phyloP scores from a whole-genome alignment of 495 filamentous ascomycete species.

The Podospora sp. region DNA sequence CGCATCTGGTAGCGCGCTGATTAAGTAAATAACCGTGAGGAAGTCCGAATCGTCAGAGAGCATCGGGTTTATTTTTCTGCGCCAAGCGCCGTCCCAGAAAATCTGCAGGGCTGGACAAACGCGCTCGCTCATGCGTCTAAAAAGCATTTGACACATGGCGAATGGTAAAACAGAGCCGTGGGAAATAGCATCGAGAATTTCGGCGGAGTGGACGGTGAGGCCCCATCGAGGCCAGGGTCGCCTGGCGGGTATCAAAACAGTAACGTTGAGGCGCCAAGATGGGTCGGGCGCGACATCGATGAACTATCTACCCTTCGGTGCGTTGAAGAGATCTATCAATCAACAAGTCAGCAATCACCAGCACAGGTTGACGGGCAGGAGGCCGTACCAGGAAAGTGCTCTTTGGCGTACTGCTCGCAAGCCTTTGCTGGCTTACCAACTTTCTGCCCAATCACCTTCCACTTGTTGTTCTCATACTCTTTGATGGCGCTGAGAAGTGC shows the following conservation, averaged over 20 bases:
- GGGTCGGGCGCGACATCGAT: no score
- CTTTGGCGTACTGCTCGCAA: slow-evolving; percentile 97
- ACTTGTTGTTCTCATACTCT: slow-evolving; percentile 97
- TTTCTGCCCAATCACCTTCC: slow-evolving; percentile 95
- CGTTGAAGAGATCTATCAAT: slow-evolving; percentile 26
- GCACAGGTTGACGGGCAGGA: neutral
- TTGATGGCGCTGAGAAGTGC: slow-evolving; percentile 93
- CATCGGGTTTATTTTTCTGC: slow-evolving; percentile 25
- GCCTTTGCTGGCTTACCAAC: slow-evolving; percentile 99
- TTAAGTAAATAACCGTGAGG: slow-evolving; percentile 21
- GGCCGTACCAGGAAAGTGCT: slow-evolving; percentile 69
- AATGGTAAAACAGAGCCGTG: neutral
- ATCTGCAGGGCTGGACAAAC: slow-evolving; percentile 12
- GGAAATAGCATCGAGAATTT: neutral
- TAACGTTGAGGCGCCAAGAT: neutral
- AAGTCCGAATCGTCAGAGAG: slow-evolving; percentile 16
- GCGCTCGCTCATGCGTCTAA: slow-evolving; percentile 2
- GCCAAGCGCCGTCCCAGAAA: slow-evolving; percentile 16
- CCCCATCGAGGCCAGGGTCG: no score
- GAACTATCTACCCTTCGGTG: slow-evolving; percentile 17
- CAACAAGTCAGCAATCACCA: neutral
- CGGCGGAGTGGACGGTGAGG: no score
- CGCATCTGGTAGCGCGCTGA: slow-evolving; percentile 18
- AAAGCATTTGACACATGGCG: neutral
- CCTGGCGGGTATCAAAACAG: no score